These are phyloP conservation scores for Diplodia sapinea DNA, from an alignment of 2,329 filamentous ascomycete species.

Conservation along the genomic window DNA sequence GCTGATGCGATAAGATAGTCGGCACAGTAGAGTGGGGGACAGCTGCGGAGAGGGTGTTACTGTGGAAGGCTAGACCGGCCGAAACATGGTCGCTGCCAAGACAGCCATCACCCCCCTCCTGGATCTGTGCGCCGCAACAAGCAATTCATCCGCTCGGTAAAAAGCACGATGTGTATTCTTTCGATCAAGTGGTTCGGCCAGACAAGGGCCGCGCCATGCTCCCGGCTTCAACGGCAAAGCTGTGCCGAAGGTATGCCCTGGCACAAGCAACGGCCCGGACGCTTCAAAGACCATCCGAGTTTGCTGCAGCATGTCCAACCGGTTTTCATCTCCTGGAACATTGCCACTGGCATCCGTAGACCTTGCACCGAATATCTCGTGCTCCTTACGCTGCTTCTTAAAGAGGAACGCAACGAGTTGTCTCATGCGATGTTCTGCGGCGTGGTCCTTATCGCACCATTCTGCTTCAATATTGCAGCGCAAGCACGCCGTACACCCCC, in stretches of 20 bases:
- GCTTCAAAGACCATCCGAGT: background rate
- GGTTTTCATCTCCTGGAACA: no score
- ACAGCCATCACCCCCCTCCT: no score
- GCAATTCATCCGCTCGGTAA: background rate
- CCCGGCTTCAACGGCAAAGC: background rate
- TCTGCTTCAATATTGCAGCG: conserved; percentile 13
- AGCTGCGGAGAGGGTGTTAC: background rate
- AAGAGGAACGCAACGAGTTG: no score
- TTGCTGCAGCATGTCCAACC: no score
- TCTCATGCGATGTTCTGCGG: background rate
- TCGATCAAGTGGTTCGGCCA: no score
- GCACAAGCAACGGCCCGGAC: background rate
- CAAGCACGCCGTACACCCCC: conserved; percentile 1
- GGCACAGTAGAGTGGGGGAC: background rate
- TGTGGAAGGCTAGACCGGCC: background rate
- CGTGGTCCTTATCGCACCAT: conserved; percentile 2
- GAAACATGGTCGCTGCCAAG: conserved; percentile 5
- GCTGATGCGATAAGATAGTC: background rate
- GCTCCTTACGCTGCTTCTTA: background rate
- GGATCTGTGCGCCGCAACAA: background rate
- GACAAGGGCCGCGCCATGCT: background rate
- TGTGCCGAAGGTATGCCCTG: background rate
- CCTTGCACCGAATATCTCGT: background rate
- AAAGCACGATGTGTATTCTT: background rate
- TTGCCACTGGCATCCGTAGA: background rate